phyloP scores from a whole-genome alignment of 1,284 basidiomycete genomes.

The Cutaneotrichosporon cutaneum region DNA sequence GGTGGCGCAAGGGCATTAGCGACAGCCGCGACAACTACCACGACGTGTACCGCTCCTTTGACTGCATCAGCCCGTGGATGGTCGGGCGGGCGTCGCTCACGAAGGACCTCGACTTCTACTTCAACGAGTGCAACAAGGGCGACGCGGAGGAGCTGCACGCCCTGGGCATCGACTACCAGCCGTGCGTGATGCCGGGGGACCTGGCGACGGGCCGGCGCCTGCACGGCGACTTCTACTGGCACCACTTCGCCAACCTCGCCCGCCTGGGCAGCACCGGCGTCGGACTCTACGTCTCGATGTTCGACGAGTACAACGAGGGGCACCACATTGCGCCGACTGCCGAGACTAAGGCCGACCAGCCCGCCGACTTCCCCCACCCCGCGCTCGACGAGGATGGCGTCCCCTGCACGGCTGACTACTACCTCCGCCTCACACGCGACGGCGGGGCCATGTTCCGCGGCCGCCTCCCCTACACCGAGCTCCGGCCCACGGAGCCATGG shows the following conservation, averaged over 20 bases:
- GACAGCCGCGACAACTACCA: conserved; percentile 20
- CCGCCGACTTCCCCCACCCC: conserved; percentile 15
- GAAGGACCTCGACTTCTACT: conserved; percentile 18
- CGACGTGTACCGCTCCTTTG: conserved; percentile 22
- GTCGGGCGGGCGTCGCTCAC: conserved; percentile 22
- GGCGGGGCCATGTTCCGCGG: conserved; percentile 23
- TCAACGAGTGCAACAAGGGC: conserved; percentile 11
- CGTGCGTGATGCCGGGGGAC: conserved; percentile 26
- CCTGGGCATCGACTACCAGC: conserved; percentile 24
- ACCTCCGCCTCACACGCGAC: conserved; percentile 24
- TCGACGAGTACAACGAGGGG: conserved; percentile 28
- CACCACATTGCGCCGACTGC: conserved; percentile 28
- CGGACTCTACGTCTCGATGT: conserved; percentile 24
- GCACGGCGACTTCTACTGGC: conserved; percentile 29
- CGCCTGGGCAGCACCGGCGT: conserved; percentile 11
- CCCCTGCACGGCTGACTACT: conserved; percentile 25
- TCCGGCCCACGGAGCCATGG: conserved; percentile 24
- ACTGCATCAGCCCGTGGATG: conserved; percentile 28
- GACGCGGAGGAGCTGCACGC: conserved; percentile 17
- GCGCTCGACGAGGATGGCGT: conserved; percentile 28
- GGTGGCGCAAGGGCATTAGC: conserved; percentile 18
- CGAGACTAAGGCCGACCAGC: conserved; percentile 20
- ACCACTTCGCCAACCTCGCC: conserved; percentile 21
- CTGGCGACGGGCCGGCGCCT: conserved; percentile 14
- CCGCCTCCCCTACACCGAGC: background rate